Conservation (phyloP, 257 asterid species). For the Echites panduratus region DNA sequence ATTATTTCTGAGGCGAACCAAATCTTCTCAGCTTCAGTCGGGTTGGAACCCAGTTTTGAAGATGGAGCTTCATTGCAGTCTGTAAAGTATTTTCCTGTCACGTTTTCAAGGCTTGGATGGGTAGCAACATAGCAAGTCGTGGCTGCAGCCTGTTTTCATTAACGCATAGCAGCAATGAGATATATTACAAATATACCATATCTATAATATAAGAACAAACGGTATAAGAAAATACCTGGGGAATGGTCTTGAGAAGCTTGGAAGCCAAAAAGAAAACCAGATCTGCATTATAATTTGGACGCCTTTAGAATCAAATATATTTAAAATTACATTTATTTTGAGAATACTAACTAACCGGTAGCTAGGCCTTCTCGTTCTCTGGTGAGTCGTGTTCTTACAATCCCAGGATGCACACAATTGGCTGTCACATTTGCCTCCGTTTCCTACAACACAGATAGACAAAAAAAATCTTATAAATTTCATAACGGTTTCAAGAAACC, state of each 20-base stretch:
- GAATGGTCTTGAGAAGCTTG: conserved; percentile 77
- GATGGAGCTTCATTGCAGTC: conserved; percentile 83
- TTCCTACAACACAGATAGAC: conserved; percentile 39
- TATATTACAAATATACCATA: neutral
- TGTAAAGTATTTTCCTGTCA: conserved; percentile 70
- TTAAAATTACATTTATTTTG: no score
- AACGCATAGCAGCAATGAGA: neutral
- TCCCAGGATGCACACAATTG: conserved; percentile 95
- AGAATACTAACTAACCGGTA: conserved; percentile 40
- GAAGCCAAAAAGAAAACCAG: conserved; percentile 82
- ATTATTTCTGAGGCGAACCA: conserved; percentile 73
- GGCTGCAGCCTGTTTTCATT: conserved; percentile 71
- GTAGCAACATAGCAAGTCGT: conserved; percentile 93
- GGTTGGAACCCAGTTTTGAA: conserved; percentile 63
- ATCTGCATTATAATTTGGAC: conserved; percentile 35
- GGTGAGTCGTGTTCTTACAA: conserved; percentile 89
- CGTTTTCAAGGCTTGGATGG: conserved; percentile 45
- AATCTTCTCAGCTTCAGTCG: conserved; percentile 52
- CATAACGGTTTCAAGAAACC: conserved; percentile 13
- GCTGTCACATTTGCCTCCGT: conserved; percentile 80
- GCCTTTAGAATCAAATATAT: neutral
- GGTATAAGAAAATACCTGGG: conserved; percentile 50
- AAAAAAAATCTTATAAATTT: no score
- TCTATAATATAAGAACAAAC: no score
- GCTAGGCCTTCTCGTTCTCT: conserved; percentile 87